Conservation (phyloP, 192 early-diverging fungal genomes). For the Linnemannia schmuckeri region DNA sequence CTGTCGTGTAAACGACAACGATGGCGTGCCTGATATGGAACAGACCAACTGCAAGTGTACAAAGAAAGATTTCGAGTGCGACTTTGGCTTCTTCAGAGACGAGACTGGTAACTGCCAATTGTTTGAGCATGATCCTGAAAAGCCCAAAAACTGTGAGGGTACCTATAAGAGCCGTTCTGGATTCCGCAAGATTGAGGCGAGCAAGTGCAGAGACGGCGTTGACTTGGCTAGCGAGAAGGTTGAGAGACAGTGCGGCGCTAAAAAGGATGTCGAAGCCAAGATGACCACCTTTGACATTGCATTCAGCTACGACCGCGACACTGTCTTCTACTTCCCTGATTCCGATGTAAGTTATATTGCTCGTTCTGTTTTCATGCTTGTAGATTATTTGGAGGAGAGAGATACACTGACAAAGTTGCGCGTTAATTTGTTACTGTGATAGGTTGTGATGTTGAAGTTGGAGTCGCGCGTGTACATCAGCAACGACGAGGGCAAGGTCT, state of each 20-base stretch:
- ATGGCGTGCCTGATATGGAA: slow-evolving; percentile 64
- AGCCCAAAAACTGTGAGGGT: slow-evolving; percentile 77
- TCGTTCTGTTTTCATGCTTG: background rate
- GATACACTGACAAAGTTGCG: background rate
- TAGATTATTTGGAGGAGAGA: background rate
- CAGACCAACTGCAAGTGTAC: slow-evolving; percentile 79
- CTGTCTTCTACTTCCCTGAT: slow-evolving; percentile 50
- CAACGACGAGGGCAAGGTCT: slow-evolving; percentile 73
- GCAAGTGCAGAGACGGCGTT: slow-evolving; percentile 82
- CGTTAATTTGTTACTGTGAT: background rate
- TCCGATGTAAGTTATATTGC: slow-evolving; percentile 41
- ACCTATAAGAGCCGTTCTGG: slow-evolving; percentile 83
- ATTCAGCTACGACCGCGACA: slow-evolving; percentile 21
- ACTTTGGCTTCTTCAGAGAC: slow-evolving; percentile 84
- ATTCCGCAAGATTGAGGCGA: slow-evolving; percentile 81
- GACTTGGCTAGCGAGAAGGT: slow-evolving; percentile 71
- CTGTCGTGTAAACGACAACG: slow-evolving; percentile 79
- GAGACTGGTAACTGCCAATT: slow-evolving; percentile 74
- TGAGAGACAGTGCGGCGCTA: slow-evolving; percentile 77
- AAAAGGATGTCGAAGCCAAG: slow-evolving; percentile 52
- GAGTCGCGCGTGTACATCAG: slow-evolving; percentile 67
- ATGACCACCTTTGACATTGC: slow-evolving; percentile 41
- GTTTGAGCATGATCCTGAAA: slow-evolving; percentile 80
- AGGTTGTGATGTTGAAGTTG: slow-evolving; percentile 64
- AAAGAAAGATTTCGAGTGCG: slow-evolving; percentile 90